Evolutionary conservation across 306 rosid species (phyloP), one percentile per base, ranked within the genome.

Genomic region (Chamaecrista fasciculata): DNA sequence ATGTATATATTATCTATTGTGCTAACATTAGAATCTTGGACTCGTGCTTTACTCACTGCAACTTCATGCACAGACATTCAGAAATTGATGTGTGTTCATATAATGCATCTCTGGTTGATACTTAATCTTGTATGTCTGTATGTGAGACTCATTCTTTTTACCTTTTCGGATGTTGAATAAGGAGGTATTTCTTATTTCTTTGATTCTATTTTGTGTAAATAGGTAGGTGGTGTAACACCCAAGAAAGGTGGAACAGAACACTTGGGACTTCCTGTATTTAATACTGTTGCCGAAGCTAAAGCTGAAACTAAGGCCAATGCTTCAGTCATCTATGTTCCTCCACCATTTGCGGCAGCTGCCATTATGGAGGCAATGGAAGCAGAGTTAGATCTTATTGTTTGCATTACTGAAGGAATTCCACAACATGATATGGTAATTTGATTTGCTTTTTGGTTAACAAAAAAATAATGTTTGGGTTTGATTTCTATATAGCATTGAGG

Each of bases 361-460:
- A 95, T 95, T 29, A 18, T 95, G 86, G 99, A 95, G 66, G 91
- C 96, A 0, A 24, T 86, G 92, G 99, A 95, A 49, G 95, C 99
- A 15, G 99, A 95, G 74, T 69, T 95, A 77, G 99, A 95, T 81
- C 99, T 91, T 76, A 84, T 87, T 70, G 99, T 95, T 12, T 95
- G 99, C 80, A 91, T 95, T 73, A 95, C 99, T 1, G 99, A 95
- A 70, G 99, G 99, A n/a, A 89, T 95, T 83, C 99, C 99, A 0
- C 99, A 95, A 61, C 99, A 95, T 67, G 99, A 95, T 62, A 95
- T 95, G 99, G 99, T 83, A 66, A 20, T 40, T 8, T 48, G 20
- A 21, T n/a, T 6, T 66, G 62, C 59, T 15, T 0, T 0, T 4
- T 12, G 25, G 16, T n/a, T n/a, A n/a, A n/a, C n/a, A n/a, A n/a